Evolutionary conservation across 441 rosid species (phyloP).

Genomic region (Gossypium aridum): DNA sequence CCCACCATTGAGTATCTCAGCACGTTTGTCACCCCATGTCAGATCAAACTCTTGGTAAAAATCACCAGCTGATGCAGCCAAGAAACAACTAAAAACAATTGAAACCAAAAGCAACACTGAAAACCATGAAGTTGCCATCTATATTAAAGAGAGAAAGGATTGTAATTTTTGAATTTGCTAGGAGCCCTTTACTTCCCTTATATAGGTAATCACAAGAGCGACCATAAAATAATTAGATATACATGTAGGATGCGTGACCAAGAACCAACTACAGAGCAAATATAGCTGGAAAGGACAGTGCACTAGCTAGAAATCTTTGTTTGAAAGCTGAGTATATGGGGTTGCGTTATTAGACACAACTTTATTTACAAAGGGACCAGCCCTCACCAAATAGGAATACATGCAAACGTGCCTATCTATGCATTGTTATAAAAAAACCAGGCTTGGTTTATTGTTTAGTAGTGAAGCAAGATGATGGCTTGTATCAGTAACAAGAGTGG

Average conservation of each 20-base stretch:
- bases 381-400: not conserved
- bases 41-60: slow-evolving; percentile 10
- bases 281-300: slow-evolving; percentile 9
- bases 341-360: not conserved
- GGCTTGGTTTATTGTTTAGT: not conserved
- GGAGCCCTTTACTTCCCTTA: not conserved
- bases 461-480: not conserved
- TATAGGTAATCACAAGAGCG: not conserved
- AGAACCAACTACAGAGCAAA: slow-evolving; percentile 4
- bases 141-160: not conserved
- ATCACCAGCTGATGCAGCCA: slow-evolving; percentile 14
- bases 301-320: not conserved
- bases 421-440: not conserved
- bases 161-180: not conserved
- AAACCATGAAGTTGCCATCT: not conserved
- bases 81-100: not conserved
- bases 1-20: slow-evolving; percentile 3
- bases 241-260: not conserved
- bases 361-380: not conserved
- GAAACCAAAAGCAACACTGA: not conserved
- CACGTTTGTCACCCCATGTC: slow-evolving; percentile 15
- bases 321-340: not conserved
- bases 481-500: not conserved
- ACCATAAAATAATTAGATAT: not conserved
- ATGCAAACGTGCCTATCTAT: not conserved